A percentile compares a stretch with the other conserved stretches of the same genome.
phyloP scores from a whole-genome alignment of 495 filamentous ascomycete genomes.

The Talaromyces stipitatus region DNA sequence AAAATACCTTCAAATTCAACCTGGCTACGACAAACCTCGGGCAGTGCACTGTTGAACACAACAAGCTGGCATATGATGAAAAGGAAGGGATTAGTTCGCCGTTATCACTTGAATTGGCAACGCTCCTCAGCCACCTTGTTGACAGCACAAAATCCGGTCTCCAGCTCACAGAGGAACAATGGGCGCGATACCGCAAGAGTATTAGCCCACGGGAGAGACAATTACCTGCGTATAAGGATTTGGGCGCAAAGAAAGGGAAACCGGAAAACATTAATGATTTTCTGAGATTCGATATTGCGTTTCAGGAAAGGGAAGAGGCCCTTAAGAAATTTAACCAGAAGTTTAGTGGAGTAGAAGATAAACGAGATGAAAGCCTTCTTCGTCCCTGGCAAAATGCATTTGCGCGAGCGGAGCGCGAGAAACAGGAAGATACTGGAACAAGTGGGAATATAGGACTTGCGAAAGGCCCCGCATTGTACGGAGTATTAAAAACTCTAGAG shows the following conservation, averaged over 20 bases:
- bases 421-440: constrained; percentile 9
- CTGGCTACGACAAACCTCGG: constrained; percentile 61
- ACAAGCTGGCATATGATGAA: constrained; percentile 59
- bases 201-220: constrained; percentile 22
- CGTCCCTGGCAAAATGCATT: constrained; percentile 29
- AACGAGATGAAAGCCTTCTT: constrained; percentile 44
- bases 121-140: constrained; percentile 69
- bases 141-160: constrained; percentile 74
- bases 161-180: constrained; percentile 51
- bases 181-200: constrained; percentile 40
- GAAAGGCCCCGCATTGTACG: constrained; percentile 16
- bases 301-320: constrained; percentile 41
- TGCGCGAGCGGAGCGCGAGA: constrained; percentile 1
- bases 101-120: constrained; percentile 51
- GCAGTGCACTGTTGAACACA: constrained; percentile 66
- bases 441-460: background rate
- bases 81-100: constrained; percentile 48
- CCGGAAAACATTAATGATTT: constrained; percentile 57
- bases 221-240: constrained; percentile 35
- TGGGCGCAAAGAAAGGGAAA: constrained; percentile 24
- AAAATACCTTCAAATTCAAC: constrained; percentile 55
- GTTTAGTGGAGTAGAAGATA: constrained; percentile 20
- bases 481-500: constrained; percentile 16
- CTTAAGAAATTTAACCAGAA: constrained; percentile 34
- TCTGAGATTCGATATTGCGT: constrained; percentile 57